Evolutionary conservation across 345 rosid species (phyloP), one percentile per base, ranked within the genome.

Genomic region (Raphanus raphanistrum): DNA sequence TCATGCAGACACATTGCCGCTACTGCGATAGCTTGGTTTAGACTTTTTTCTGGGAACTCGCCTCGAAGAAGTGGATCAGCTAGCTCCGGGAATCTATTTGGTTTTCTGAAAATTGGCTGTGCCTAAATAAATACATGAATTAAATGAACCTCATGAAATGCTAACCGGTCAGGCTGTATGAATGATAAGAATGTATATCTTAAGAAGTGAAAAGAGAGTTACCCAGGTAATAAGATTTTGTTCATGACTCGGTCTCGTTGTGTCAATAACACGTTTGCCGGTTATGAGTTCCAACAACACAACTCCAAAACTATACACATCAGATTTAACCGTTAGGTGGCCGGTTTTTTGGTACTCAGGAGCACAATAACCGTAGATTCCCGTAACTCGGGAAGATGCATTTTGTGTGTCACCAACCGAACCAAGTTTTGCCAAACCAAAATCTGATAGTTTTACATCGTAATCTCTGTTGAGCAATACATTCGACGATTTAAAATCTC

Each of bases 1-100:
- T 90, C 98, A 29, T 91, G 89, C 8, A 93, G 80, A 55, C 98
- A 93, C 98, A 91, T 90, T 2, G 92, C 91, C 0, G 97, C 89
- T 0, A 88, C 86, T 4, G 92, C 97, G 7, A 91, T 85, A 0
- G 86, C 89, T 80, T 90, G 97, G 64, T 87, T 85, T 79, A 91
- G 63, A 10, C 84, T 84, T 71, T 83, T 85, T 11, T 66, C 41
- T 0, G 94, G 94, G 72, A 81, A 91, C 1, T 87, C 79, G 5
- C 85, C 85, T 9, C 55, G 4, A 1, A 93, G 83, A 27, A 75
- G 77, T 65, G 94, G 98, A 59, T 93, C 98, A 0, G 86, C 93
- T 12, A 93, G 84, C 70, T 87, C 82, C 0, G 82, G 76, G 72
- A 68, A 86, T 21, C 87, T 79, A 0, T 35, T 84, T 0, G 91